These are phyloP conservation scores for Aphanomyces astaci DNA, from an alignment of 352 stramenopile species.

Conservation along the genomic window DNA sequence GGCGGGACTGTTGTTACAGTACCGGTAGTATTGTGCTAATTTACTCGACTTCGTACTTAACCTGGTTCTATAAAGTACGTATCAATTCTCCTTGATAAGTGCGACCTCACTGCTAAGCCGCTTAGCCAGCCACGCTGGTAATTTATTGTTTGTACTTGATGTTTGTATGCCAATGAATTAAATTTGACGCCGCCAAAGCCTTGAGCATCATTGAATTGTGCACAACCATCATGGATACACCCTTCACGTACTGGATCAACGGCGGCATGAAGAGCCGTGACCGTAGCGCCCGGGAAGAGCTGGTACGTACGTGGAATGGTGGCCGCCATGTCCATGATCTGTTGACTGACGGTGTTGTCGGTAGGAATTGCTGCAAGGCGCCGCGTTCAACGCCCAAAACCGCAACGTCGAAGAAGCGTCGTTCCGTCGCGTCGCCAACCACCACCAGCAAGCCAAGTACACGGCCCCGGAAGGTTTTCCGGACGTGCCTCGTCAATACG, in stretches of 20 bases:
- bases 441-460: conserved; percentile 20
- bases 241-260: conserved; percentile 23
- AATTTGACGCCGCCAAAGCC: neutral
- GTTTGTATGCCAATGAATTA: conserved; percentile 11
- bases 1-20: too few relatives aligned
- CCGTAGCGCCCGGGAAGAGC: conserved; percentile 11
- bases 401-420: conserved; percentile 1
- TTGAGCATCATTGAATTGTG: neutral
- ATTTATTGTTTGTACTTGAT: conserved; percentile 16
- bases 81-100: neutral
- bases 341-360: neutral
- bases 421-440: neutral
- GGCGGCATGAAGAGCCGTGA: conserved; percentile 19
- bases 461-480: conserved; percentile 31
- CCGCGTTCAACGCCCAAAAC: conserved; percentile 4
- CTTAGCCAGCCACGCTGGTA: conserved; percentile 4
- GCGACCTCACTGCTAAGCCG: neutral
- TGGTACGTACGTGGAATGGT: conserved; percentile 1
- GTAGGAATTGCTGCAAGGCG: conserved; percentile 21
- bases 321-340: neutral
- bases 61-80: neutral
- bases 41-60: too few relatives aligned
- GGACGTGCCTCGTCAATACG: conserved; percentile 73
- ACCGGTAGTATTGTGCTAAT: too few relatives aligned
- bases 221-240: conserved; percentile 3